phyloP scores from a whole-genome alignment of 345 rosid species.

The Syzygium jambos region DNA sequence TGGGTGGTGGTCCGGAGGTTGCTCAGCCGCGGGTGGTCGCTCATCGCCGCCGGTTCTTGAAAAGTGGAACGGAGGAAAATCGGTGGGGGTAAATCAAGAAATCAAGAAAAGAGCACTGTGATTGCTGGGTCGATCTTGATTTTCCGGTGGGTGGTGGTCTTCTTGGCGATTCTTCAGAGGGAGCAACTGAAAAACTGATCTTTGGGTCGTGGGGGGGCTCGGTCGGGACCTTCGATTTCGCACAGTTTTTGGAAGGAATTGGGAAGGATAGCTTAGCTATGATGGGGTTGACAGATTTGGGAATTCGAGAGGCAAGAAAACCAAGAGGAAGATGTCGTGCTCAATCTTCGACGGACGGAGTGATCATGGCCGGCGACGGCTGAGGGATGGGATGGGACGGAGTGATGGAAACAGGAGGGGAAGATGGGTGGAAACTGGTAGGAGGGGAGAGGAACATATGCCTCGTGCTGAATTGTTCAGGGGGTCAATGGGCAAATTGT shows the following conservation, averaged over 20 bases:
- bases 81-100: background rate
- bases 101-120: background rate
- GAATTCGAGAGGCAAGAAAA: background rate
- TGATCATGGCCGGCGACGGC: background rate
- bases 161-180: background rate
- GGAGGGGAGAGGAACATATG: background rate
- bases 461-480: background rate
- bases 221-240: background rate
- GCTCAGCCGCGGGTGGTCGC: slow-evolving; percentile 51
- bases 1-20: slow-evolving; percentile 60
- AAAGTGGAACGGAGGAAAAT: background rate
- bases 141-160: background rate
- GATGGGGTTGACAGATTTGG: background rate
- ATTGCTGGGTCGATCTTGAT: background rate
- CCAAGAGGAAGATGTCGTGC: background rate
- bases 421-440: background rate
- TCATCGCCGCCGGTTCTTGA: slow-evolving; percentile 30
- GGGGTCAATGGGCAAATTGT: background rate
- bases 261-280: background rate
- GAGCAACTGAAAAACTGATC: background rate
- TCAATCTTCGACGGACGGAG: background rate
- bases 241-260: background rate
- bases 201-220: background rate
- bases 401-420: background rate
- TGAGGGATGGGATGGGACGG: background rate